Evolutionary conservation across 2,329 filamentous ascomycete species (phyloP).

Genomic region (Chaetomium globosum): DNA sequence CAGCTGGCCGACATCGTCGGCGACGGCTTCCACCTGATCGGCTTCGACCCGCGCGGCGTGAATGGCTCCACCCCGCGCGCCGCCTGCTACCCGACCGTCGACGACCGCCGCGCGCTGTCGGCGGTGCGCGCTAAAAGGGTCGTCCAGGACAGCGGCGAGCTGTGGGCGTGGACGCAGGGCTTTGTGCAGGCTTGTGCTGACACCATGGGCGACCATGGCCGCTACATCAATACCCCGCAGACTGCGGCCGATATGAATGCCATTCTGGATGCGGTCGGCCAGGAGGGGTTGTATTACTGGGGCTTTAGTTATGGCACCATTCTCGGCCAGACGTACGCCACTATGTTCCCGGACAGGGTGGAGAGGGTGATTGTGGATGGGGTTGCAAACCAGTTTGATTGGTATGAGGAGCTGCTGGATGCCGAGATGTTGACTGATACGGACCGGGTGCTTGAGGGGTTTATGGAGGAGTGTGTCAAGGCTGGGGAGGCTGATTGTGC

Average conservation of each 20-base stretch:
- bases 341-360: constrained; percentile 43
- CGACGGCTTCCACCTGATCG: constrained; percentile 51
- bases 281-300: constrained; percentile 46
- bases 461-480: constrained; percentile 51
- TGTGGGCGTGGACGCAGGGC: constrained; percentile 49
- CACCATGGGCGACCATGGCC: constrained; percentile 49
- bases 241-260: constrained; percentile 56
- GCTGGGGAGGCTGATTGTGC: constrained; percentile 51
- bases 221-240: constrained; percentile 54
- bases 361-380: constrained; percentile 45
- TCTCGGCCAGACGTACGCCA: constrained; percentile 47
- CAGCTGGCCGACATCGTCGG: constrained; percentile 45
- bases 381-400: constrained; percentile 43
- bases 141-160: constrained; percentile 43
- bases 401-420: constrained; percentile 48
- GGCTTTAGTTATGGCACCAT: constrained; percentile 48
- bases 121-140: constrained; percentile 37
- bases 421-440: constrained; percentile 47
- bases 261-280: constrained; percentile 50
- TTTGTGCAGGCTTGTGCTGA: constrained; percentile 48
- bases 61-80: constrained; percentile 44
- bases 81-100: constrained; percentile 46
- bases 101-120: constrained; percentile 39
- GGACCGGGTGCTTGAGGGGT: constrained; percentile 47
- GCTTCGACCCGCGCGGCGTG: constrained; percentile 54